Base-by-base conservation (phyloP, 2,329 filamentous ascomycete species). In the Cordyceps cateniannulata region DNA sequence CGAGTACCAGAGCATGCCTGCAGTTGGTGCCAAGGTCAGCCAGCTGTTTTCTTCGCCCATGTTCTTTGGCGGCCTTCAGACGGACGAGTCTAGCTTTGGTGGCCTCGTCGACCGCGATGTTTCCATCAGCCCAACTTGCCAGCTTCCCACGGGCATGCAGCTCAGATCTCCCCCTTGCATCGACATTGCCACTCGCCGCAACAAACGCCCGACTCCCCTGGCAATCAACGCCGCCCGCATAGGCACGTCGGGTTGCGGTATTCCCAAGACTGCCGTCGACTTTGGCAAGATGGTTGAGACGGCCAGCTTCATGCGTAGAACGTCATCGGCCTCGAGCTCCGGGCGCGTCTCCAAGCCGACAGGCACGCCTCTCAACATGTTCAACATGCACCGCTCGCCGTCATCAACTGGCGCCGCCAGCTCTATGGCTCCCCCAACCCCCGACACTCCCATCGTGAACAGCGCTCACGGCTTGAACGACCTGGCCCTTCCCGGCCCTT, bases 181-280 rank as follows among this genome's bases (percentile, higher is more conserved):
- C 59, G 82, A 84, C 65, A 81, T 85, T 63, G 82, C 81, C 18
- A 78, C 77, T 20, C 77, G 83, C 50, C 77, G 83, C 59, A 78
- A 81, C 57, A 76, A 70, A 51, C 72, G 73, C 4, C 72, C 73
- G 10, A 70, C 81, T 29, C 76, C 79, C 32, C 72, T 84, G n/a
- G 75, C 77, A 29, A 74, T 80, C 45, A 72, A 72, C 10, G 75
- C 78, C 9, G 70, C 79, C 22, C 76, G 79, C 56, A 78, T 73
- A 64, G 76, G 73, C 45, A 22, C 20, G 1, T 22, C 58, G 29
- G 76, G 79, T 0, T 75, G 65, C 3, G 71, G 67, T 27, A 73
- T 73, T 3, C 77, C 80, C 8, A 80, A 79, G 69, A 79, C 79
- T 0, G 78, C 75, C 1, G 65, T 79, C 5, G 82, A 84, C n/a